A percentile compares a stretch with the other conserved stretches of the same genome.
Conservation (phyloP, 768 basidiomycete species). For the Rhizopogon vesiculosus region DNA sequence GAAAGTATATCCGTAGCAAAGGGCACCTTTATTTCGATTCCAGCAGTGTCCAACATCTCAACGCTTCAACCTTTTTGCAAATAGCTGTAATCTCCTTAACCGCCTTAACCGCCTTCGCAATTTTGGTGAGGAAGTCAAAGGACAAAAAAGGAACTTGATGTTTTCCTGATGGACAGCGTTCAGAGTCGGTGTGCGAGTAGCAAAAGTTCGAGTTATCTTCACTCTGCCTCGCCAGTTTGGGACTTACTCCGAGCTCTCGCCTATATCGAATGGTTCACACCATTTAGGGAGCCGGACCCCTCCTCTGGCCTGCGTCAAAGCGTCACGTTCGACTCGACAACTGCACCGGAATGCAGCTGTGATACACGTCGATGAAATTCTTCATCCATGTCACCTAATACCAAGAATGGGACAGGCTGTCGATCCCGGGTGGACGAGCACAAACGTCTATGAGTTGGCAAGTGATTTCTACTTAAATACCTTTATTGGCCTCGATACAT, state of each 20-base stretch:
- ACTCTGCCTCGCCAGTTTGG: constrained; percentile 4
- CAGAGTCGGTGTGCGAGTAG: too few relatives aligned
- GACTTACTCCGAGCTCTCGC: constrained; percentile 9
- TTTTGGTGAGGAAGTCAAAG: too few relatives aligned
- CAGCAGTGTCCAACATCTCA: too few relatives aligned
- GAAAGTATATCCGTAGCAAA: too few relatives aligned
- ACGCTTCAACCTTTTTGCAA: too few relatives aligned
- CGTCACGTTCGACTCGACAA: constrained; percentile 2
- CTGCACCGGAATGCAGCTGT: background rate
- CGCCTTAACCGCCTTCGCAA: too few relatives aligned
- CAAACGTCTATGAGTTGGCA: background rate
- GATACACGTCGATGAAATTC: too few relatives aligned
- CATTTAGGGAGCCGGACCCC: background rate
- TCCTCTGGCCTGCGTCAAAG: background rate
- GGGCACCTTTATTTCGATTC: too few relatives aligned
- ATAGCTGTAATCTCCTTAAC: background rate
- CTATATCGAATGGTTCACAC: constrained; percentile 22
- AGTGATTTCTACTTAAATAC: constrained; percentile 1
- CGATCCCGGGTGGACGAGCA: background rate
- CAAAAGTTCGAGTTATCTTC: constrained; percentile 9
- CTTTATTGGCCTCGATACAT: background rate
- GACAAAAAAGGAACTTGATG: too few relatives aligned
- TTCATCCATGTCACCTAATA: too few relatives aligned
- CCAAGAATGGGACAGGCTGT: too few relatives aligned
- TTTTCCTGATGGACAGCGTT: too few relatives aligned